Base-by-base conservation (phyloP, 768 basidiomycete genomes). In the Cystobasidium onofrii region DNA sequence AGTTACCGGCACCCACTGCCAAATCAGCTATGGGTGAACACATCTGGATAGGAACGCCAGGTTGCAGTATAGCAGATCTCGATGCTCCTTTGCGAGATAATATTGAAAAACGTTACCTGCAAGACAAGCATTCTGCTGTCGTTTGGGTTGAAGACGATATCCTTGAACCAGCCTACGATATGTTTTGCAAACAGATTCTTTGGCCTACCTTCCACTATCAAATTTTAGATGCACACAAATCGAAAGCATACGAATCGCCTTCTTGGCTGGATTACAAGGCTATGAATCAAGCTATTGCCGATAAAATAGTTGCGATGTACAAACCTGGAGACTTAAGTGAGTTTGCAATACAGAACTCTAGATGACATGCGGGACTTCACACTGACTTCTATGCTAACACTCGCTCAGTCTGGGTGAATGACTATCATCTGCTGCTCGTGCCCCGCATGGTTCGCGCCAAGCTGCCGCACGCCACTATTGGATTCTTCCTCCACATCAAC, bases 151-250 rank as follows among this genome's bases (percentile, higher is more conserved):
- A 71, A 36, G 69, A 71, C 43, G 69, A 71, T 25, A 36, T 61
- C 1, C 69, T 71, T 12, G 69, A 71, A 55, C 69, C 69, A n/a
- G 69, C 69, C 17, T 71, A 71, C 34, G 69, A 71, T 27, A 23
- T 57, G 55, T 71, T 71, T 54, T 71, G 69, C 69, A 71, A 71
- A 44, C 69, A 75, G 54, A 72, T 77, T 44, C 87, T 99, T 54
- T 99, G 95, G 94, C 95, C 95, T 0, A 83, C 97, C 50, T 96
- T 98, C 86, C 96, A 98, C 83, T 98, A 98, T 81, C 96, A 98
- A 80, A 91, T 93, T 74, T 90, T 90, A 10, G 89, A 89, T 31
- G 91, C 92, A 78, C 90, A 90, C 77, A 88, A 90, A 0, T 89
- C 89, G 1, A 92, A 91, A 33, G 91, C 92, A 80, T 90, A 88